Base-by-base conservation (phyloP, 371 early-diverging fungal genomes). In the Mortierella sp. region DNA sequence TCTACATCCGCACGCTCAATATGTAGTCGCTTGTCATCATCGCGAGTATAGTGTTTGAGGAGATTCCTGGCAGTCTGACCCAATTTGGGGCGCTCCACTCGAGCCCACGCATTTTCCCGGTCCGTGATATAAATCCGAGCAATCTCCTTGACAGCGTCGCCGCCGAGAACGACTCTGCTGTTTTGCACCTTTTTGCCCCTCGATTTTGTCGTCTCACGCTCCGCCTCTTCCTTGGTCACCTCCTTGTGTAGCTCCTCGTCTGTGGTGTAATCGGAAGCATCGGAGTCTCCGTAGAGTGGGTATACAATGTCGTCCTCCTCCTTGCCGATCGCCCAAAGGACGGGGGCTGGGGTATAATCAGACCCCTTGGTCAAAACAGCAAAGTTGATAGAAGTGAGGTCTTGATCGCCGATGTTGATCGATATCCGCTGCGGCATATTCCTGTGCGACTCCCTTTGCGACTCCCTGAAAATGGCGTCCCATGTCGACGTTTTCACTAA, bases 281-380 rank as follows among this genome's bases (percentile, higher is more conserved):
- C 87, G 0, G 89, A 89, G 6, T 91, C 90, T 11, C 92, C 91
- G 45, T 88, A 91, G 22, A 79, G 48, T 2, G 90, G 90, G 14
- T 88, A 78, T 2, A 87, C 69, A 2, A 39, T 29, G 39, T 90
- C 89, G 1, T 85, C 85, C 0, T 44, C 80, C 2, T 75, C 77
- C 16, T 71, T 64, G 0, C 26, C 22, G 61, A 22, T 16, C 37
- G 34, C 19, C 61, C 61, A 61, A 37, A 22, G 0, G 22, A 29
- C 24, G 19, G 41, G 29, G 10, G 37, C 26, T 16, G 14, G 14
- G 11, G 31, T 44, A 41, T 1, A 39, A 1, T 16, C 39, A 7
- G n/a, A n/a, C 16, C 63, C 66, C 40, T 58, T 66, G 19, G 70
- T 78, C n/a, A 71, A 34, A 5, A 68, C 63, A 2, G 70, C 69